Conservation (phyloP, 2,329 filamentous ascomycete species). For the Aspergillus clavatus region DNA sequence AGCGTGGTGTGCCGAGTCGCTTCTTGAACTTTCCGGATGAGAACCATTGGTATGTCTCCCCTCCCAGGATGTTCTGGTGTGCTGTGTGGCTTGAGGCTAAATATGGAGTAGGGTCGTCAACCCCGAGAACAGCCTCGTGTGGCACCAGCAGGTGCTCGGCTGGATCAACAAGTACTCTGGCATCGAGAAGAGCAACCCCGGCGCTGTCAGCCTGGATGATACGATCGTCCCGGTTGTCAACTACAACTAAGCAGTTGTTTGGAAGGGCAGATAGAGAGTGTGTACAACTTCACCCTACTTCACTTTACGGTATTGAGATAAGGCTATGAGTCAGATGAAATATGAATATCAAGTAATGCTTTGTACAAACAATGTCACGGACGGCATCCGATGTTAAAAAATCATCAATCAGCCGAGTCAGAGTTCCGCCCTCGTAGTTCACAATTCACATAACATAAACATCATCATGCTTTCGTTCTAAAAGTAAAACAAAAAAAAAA, state of each 20-base stretch:
- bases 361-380: too few species aligned
- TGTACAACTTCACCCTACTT: too few species aligned
- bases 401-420: too few species aligned
- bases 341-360: too few species aligned
- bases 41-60: constrained; percentile 49
- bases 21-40: constrained; percentile 75
- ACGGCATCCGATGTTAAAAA: too few species aligned
- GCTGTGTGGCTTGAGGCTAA: too few species aligned
- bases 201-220: constrained; percentile 31
- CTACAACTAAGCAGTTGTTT: constrained; percentile 22
- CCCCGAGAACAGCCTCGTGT: constrained; percentile 80
- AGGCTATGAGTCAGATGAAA: too few species aligned
- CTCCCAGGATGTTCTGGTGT: too few species aligned
- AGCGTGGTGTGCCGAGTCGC: constrained; percentile 66
- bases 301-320: too few species aligned
- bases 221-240: constrained; percentile 31
- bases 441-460: not conserved
- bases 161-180: constrained; percentile 59
- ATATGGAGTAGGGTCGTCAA: constrained; percentile 79
- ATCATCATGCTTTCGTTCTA: too few species aligned
- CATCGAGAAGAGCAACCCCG: constrained; percentile 23
- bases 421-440: too few species aligned
- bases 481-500: not conserved
- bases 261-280: too few species aligned
- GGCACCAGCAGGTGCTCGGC: constrained; percentile 75